phyloP scores from a whole-genome alignment of 257 asterid species.

The Catharanthus roseus region DNA sequence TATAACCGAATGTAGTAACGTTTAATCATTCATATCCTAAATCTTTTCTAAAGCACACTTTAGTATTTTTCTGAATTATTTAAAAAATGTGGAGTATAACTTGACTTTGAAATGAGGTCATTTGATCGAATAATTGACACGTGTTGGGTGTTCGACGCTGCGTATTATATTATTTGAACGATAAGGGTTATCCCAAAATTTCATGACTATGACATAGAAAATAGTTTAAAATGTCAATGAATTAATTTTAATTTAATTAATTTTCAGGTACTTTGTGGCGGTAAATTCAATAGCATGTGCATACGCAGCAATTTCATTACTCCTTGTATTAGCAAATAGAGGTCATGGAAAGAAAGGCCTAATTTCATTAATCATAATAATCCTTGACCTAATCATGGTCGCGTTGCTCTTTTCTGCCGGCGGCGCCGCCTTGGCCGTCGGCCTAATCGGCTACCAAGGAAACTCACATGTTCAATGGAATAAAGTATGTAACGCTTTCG shows the following conservation, averaged over 20 bases:
- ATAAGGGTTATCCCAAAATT: no score
- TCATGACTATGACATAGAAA: no score
- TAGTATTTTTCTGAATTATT: no score
- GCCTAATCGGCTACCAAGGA: conserved; percentile 25
- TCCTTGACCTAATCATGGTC: conserved; percentile 23
- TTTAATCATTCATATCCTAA: no score
- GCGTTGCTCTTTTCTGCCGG: conserved; percentile 26
- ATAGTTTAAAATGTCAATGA: no score
- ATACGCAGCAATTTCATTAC: conserved; percentile 41
- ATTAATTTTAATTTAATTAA: neutral
- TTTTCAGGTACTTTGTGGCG: conserved; percentile 53
- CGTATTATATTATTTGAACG: no score
- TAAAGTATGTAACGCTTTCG: conserved; percentile 24
- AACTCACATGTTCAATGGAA: conserved; percentile 25
- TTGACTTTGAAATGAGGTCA: no score
- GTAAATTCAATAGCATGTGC: conserved; percentile 55
- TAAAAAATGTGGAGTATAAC: no score
- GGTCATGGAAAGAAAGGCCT: conserved; percentile 23
- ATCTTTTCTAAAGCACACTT: no score
- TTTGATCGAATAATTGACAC: no score
- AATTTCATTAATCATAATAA: conserved; percentile 17
- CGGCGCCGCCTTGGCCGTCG: conserved; percentile 22
- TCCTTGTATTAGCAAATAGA: conserved; percentile 32
- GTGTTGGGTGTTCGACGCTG: no score
- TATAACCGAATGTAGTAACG: no score